Percentiles rank a stretch among this genome's conserved stretches.
Conservation (phyloP, 768 basidiomycete species). For the Exsudoporus frostii region DNA sequence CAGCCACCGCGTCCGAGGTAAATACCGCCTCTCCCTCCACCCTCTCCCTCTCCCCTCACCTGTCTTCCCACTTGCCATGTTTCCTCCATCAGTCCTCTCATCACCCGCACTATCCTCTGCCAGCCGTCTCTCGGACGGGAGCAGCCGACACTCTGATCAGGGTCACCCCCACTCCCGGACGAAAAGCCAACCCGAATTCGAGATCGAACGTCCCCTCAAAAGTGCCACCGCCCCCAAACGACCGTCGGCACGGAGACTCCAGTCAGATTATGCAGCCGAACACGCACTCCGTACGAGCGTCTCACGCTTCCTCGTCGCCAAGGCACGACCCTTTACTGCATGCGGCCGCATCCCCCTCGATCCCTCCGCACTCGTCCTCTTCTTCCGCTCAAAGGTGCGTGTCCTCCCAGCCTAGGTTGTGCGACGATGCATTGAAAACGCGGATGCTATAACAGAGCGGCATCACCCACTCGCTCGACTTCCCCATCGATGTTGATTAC, state of each 20-base stretch:
- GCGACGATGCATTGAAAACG: not conserved
- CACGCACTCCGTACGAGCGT: conserved; percentile 53
- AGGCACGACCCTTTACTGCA: conserved; percentile 59
- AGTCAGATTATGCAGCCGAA: conserved; percentile 51
- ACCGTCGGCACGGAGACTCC: conserved; percentile 29
- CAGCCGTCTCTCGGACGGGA: conserved; percentile 40
- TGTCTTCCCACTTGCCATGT: conserved; percentile 21
- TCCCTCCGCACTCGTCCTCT: conserved; percentile 61
- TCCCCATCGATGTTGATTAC: conserved; percentile 75
- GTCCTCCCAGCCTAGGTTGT: not conserved
- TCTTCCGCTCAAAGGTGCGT: conserved; percentile 76
- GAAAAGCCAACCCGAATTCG: conserved; percentile 53
- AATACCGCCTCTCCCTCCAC: conserved; percentile 23
- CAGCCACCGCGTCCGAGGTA: conserved; percentile 33
- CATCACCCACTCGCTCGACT: conserved; percentile 77
- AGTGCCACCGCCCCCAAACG: conserved; percentile 33
- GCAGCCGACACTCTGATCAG: conserved; percentile 32
- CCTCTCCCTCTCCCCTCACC: conserved; percentile 12
- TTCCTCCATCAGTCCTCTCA: conserved; percentile 28
- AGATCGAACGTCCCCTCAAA: conserved; percentile 57
- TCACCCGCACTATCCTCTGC: conserved; percentile 32
- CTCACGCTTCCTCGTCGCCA: conserved; percentile 52
- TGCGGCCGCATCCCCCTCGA: conserved; percentile 71
- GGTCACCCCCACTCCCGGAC: conserved; percentile 38
- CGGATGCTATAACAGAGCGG: conserved; percentile 49